Evolutionary conservation across 2,329 filamentous ascomycete genomes (phyloP).

Genomic region (Dothidotthia symphoricarpi): DNA sequence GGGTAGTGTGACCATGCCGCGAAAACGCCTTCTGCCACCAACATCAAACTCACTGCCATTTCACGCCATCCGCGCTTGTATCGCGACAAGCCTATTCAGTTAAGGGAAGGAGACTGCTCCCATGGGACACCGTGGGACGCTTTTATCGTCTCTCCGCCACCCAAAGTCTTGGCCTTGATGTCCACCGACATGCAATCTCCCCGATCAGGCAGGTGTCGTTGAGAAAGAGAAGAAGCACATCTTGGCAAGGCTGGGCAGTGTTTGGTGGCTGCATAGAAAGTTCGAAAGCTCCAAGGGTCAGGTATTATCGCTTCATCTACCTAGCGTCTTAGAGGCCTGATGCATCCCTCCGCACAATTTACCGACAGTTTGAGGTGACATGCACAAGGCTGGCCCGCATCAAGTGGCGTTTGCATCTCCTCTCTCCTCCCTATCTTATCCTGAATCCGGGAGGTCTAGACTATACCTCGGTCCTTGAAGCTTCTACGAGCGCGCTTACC

Average conservation of each 20-base stretch:
- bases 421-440: conserved; percentile 23
- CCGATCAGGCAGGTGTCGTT: neutral
- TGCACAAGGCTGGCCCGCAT: conserved; percentile 7
- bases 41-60: too few species aligned
- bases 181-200: neutral
- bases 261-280: conserved; percentile 10
- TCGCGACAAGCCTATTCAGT: too few species aligned
- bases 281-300: conserved; percentile 7
- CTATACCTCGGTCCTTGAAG: conserved; percentile 21
- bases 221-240: conserved; percentile 1
- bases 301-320: conserved; percentile 17
- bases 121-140: too few species aligned
- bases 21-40: too few species aligned
- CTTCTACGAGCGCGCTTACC: conserved; percentile 20
- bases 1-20: too few species aligned
- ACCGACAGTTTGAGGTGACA: conserved; percentile 10
- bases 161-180: too few species aligned
- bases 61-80: too few species aligned
- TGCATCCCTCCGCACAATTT: conserved; percentile 19
- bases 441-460: conserved; percentile 12
- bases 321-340: conserved; percentile 22
- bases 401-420: conserved; percentile 11
- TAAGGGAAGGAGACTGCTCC: too few species aligned
- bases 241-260: conserved; percentile 16
- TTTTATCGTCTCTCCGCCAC: too few species aligned